Evolutionary conservation across 2,329 filamentous ascomycete genomes (phyloP).

Genomic region (Monascus ruber): DNA sequence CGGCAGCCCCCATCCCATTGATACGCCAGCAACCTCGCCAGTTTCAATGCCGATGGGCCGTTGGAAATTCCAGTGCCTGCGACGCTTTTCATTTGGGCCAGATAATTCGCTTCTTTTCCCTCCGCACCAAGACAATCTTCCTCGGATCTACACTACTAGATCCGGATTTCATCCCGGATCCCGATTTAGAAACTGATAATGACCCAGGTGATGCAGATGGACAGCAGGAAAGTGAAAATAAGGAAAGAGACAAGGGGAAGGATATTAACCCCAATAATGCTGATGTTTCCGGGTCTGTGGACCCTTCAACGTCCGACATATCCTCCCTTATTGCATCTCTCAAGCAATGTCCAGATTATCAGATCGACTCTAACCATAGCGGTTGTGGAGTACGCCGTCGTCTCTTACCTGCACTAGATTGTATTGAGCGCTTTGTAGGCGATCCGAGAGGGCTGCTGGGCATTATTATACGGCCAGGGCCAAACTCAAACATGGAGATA

Average conservation of each 20-base stretch:
- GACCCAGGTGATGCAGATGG: constrained; percentile 1
- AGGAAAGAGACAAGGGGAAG: no score
- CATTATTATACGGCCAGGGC: constrained; percentile 2
- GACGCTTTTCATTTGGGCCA: constrained; percentile 35
- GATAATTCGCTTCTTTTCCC: constrained; percentile 32
- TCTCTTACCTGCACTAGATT: constrained; percentile 27
- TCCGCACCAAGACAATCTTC: constrained; percentile 30
- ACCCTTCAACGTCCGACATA: constrained; percentile 15
- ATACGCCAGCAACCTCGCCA: constrained; percentile 10
- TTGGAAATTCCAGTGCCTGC: constrained; percentile 31
- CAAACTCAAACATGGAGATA: constrained; percentile 7
- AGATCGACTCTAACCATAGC: constrained; percentile 30
- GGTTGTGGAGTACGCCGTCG: constrained; percentile 32
- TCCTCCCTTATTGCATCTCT: constrained; percentile 24
- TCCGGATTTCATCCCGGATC: constrained; percentile 16
- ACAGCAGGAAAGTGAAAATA: background rate
- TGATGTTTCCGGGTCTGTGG: background rate
- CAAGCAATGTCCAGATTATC: constrained; percentile 32
- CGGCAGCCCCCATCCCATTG: constrained; percentile 2
- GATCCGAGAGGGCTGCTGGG: constrained; percentile 22
- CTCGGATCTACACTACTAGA: constrained; percentile 30
- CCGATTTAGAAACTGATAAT: constrained; percentile 6
- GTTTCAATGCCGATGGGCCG: constrained; percentile 31
- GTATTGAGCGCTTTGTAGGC: constrained; percentile 25
- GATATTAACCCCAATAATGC: background rate